Percentiles rank a stretch among this genome's conserved stretches.
These are phyloP conservation scores for Aurantiochytrium sp. DNA, from an alignment of 108 stramenopile species.

Conservation along the genomic window DNA sequence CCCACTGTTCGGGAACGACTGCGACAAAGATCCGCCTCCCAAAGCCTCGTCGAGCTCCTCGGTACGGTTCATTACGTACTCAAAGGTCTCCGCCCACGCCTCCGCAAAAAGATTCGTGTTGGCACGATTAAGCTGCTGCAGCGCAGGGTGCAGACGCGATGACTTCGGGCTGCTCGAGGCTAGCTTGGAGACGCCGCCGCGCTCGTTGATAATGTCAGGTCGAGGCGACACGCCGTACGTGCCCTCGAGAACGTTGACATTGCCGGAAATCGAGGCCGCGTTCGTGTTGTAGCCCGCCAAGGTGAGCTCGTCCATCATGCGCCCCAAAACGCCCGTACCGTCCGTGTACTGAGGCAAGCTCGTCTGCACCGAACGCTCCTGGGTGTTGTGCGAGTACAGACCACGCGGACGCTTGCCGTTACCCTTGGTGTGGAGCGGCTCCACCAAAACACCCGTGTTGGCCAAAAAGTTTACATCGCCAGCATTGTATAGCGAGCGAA, in stretches of 20 bases:
- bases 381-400: slow-evolving; percentile 6
- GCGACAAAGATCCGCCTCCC: background rate
- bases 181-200: background rate
- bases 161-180: background rate
- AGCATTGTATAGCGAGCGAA: slow-evolving; percentile 52
- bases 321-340: background rate
- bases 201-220: background rate
- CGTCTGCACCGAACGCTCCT: background rate
- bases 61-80: background rate
- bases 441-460: slow-evolving; percentile 58
- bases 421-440: slow-evolving; percentile 40
- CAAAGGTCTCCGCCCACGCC: background rate
- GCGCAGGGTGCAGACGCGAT: background rate
- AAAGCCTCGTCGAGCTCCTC: background rate
- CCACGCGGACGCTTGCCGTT: background rate
- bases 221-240: background rate
- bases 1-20: background rate
- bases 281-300: background rate
- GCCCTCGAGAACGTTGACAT: background rate
- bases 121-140: background rate
- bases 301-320: background rate
- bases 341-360: background rate
- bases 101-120: background rate
- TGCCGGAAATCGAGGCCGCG: background rate
- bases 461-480: slow-evolving; percentile 58